These are phyloP conservation scores for Penicillium tannophilum DNA, from an alignment of 495 filamentous ascomycete genomes.

Conservation along the genomic window DNA sequence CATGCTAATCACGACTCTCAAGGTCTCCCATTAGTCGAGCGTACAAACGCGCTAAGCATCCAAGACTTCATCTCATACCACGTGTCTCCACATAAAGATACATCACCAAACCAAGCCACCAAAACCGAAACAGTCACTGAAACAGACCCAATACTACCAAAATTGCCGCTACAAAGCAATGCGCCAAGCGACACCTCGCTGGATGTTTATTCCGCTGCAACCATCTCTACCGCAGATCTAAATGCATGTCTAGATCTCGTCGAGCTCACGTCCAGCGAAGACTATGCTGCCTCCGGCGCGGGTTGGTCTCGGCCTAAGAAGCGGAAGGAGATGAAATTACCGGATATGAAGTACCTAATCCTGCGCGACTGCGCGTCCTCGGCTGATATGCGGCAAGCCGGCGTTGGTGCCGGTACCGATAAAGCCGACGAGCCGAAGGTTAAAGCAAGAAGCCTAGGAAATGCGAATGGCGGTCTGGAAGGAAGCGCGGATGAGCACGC, in stretches of 20 bases:
- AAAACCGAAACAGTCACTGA: neutral
- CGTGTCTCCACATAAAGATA: slow-evolving; percentile 20
- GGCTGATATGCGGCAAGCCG: neutral
- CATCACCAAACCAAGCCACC: neutral
- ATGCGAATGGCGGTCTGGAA: neutral
- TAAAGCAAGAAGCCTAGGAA: neutral
- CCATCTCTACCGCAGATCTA: slow-evolving; percentile 56
- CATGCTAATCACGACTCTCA: slow-evolving; percentile 8
- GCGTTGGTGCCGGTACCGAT: neutral
- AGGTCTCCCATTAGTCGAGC: slow-evolving; percentile 43
- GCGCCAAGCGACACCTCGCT: slow-evolving; percentile 8
- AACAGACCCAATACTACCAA: neutral
- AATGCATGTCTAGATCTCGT: slow-evolving; percentile 71
- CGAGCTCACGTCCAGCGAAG: slow-evolving; percentile 63
- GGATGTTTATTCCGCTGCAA: slow-evolving; percentile 47
- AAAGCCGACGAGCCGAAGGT: slow-evolving; percentile 9
- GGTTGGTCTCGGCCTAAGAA: slow-evolving; percentile 77
- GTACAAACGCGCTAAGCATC: slow-evolving; percentile 41
- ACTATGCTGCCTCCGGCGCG: slow-evolving; percentile 63
- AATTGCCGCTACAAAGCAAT: neutral
- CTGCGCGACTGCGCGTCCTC: slow-evolving; percentile 38
- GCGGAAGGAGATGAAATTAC: slow-evolving; percentile 71
- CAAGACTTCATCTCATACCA: slow-evolving; percentile 37
- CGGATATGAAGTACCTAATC: slow-evolving; percentile 68
- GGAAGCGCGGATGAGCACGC: neutral